phyloP scores from a whole-genome alignment of 1,139 yeast genomes.

The Saccharomyces hybrid region DNA sequence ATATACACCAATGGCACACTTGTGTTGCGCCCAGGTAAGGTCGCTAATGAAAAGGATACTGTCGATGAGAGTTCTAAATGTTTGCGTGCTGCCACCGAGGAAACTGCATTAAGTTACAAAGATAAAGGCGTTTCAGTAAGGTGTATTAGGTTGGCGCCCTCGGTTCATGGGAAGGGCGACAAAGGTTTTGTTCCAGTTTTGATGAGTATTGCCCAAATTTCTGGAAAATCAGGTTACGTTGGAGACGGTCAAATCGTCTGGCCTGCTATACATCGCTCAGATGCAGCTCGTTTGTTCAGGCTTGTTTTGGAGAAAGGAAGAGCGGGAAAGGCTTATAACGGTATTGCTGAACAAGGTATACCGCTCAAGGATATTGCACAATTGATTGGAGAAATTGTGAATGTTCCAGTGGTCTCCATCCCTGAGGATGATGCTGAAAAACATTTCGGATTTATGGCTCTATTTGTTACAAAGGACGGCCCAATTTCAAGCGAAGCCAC shows the following conservation, averaged over 20 bases:
- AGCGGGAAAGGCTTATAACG: conserved; percentile 27
- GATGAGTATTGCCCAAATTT: conserved; percentile 11
- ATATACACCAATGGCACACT: conserved; percentile 18
- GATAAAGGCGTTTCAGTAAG: conserved; percentile 23
- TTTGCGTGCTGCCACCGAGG: conserved; percentile 11
- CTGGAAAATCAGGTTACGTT: conserved; percentile 20
- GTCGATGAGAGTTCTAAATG: background rate
- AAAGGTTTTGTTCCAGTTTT: conserved; percentile 17
- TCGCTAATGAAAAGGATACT: conserved; percentile 2
- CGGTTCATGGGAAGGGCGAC: conserved; percentile 31
- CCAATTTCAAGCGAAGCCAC: conserved; percentile 6
- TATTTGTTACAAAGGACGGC: conserved; percentile 1
- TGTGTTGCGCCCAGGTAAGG: conserved; percentile 8
- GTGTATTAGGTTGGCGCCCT: conserved; percentile 28
- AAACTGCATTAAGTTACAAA: conserved; percentile 12
- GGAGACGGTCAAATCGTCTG: conserved; percentile 30
- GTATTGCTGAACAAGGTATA: conserved; percentile 23
- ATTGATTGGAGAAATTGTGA: conserved; percentile 21
- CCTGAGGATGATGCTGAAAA: conserved; percentile 2
- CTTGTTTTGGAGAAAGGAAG: conserved; percentile 29
- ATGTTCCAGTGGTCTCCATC: conserved; percentile 9
- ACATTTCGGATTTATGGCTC: conserved; percentile 5
- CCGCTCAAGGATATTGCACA: conserved; percentile 24
- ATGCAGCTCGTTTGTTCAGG: conserved; percentile 29
- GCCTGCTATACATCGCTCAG: conserved; percentile 31